Evolutionary conservation across 75 land plant species (phyloP), one percentile per base, ranked within the genome.

Genomic region (Picea sitchensis): DNA sequence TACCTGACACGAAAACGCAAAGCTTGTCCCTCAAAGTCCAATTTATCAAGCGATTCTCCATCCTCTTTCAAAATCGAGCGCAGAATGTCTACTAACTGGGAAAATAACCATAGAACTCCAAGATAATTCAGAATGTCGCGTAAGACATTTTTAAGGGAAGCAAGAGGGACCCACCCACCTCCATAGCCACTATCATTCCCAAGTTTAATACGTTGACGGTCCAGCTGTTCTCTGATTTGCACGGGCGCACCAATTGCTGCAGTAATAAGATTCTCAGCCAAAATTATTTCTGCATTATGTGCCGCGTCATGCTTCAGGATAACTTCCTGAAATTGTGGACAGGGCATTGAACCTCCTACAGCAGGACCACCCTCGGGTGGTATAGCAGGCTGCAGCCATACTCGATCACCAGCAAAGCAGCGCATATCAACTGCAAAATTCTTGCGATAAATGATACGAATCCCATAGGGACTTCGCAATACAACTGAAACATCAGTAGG

Each of bases 301-400:
- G 77, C 59, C 81, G 95, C 91, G 73, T 94, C 98, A 83, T 97
- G 93, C 80, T 95, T 95, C 98, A 97, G 90, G n/a, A 97, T 94
- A 74, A 97, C 93, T 36, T 95, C 95, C 12, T 95, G 90, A 78
- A 97, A 97, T 79, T 97, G 98, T 59, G 99, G 99, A 65, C 98
- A 97, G 20, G 95, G 94, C 34, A 97, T 85, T 58, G 95, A 97
- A 15, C 98, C 99, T 41, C 98, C 95, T 69, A 86, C 86, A 17
- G 88, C 80, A 69, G 89, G 83, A 14, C 92, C 98, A 30, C 86
- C 92, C 78, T 85, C 94, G 41, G 95, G 92, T 54, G 98, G 99
- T 59, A 95, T 94, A 79, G 99, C 98, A 76, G 99, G 99, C 78
- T 97, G 99, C 81, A 97, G 82, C 99, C 99, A 97, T 21, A 97